phyloP scores from a whole-genome alignment of 306 rosid species.

The Comarum palustre region DNA sequence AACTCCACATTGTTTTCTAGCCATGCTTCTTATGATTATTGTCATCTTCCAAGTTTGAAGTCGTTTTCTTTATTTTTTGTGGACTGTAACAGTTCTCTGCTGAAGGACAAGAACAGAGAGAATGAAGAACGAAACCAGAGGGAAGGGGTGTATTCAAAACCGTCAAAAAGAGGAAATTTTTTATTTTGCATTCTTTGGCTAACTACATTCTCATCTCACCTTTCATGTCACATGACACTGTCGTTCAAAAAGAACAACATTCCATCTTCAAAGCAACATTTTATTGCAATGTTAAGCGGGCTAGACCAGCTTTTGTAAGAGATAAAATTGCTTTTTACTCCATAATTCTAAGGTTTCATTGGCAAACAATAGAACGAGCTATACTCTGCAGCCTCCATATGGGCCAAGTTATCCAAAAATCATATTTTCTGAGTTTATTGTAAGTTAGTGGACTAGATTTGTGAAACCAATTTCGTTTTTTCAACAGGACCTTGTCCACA shows the following conservation, averaged over 20 bases:
- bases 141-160: neutral
- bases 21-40: constrained; percentile 13
- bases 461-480: no score
- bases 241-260: neutral
- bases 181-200: neutral
- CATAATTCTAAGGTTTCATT: neutral
- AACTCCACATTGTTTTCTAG: constrained; percentile 18
- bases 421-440: neutral
- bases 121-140: neutral
- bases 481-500: no score
- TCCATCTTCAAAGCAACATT: neutral
- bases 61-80: constrained; percentile 18
- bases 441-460: neutral
- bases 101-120: constrained; percentile 3
- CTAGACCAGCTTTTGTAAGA: neutral
- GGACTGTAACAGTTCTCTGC: constrained; percentile 5
- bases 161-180: neutral
- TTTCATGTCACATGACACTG: neutral
- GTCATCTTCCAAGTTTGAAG: constrained; percentile 6
- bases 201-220: neutral
- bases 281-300: neutral
- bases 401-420: neutral
- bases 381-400: neutral
- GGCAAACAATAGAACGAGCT: neutral
- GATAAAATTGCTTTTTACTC: neutral